These are phyloP conservation scores for Suillus subaureus DNA, from an alignment of 768 basidiomycete genomes.

Conservation along the genomic window DNA sequence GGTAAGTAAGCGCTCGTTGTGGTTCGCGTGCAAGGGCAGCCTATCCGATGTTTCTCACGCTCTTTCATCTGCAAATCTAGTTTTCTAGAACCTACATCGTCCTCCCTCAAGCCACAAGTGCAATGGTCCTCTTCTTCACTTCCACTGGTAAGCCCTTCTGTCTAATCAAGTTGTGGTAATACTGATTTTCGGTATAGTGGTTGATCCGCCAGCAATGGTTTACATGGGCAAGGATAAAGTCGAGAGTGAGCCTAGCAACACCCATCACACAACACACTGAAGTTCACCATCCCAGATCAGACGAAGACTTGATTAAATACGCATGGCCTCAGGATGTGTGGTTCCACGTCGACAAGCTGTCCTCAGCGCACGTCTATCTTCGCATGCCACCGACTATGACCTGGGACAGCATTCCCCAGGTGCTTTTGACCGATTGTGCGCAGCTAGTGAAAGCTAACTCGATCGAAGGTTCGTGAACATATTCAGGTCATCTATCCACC, in stretches of 20 bases:
- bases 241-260: conserved; percentile 63
- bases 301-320: conserved; percentile 94
- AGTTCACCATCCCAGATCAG: conserved; percentile 45
- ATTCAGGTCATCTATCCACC: background rate
- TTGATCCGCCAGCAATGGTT: conserved; percentile 65
- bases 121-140: conserved; percentile 64
- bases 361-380: conserved; percentile 96
- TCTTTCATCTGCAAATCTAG: background rate
- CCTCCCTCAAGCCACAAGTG: background rate
- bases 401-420: conserved; percentile 88
- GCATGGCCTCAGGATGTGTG: conserved; percentile 87
- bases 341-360: conserved; percentile 99
- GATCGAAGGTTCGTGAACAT: conserved; percentile 71
- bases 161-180: background rate
- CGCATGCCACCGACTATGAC: conserved; percentile 79
- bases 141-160: conserved; percentile 43
- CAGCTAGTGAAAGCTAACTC: conserved; percentile 98
- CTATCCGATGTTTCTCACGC: background rate
- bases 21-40: conserved; percentile 1
- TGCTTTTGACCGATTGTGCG: conserved; percentile 80
- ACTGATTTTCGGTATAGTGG: conserved; percentile 39
- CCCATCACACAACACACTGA: background rate
- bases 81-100: background rate
- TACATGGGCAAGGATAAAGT: conserved; percentile 99
- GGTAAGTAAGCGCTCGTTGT: conserved; percentile 1